Base-by-base conservation (phyloP, 805 yeast genomes). In the Alloascoidea africana region DNA sequence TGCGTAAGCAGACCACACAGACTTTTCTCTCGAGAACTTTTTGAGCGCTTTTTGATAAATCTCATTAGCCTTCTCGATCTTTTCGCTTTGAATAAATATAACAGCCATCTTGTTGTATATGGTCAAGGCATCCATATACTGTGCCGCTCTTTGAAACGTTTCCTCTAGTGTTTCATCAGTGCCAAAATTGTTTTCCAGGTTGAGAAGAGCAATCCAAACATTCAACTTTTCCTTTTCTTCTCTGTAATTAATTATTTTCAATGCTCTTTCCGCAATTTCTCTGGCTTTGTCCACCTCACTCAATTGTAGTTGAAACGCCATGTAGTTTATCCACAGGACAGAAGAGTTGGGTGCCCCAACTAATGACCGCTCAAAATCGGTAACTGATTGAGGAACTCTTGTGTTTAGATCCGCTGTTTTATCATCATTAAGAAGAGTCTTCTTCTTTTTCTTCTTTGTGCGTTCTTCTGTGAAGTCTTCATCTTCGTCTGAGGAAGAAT, bases 211-310 rank as follows among this genome's bases (percentile, higher is more conserved):
- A 56, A 89, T 82, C 97, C 97, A 93, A 35, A 91, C 79, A 53
- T 91, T 91, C 59, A 86, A 58, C 58, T 86, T 84, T 56, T 91
- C 97, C 48, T 75, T 78, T 57, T 91, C 97, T 51, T 87, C 96
- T 51, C 96, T 73, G 60, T 76, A 84, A 49, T 73, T 76, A 47
- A 91, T 93, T 4, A 91, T 78, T 62, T 83, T 83, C 53, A 91
- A 68, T 2, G 97, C 98, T 44, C 98, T 73, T 49, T 79, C 82
- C 34, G 84, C 96, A 48, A 91, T 74, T 55, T 84, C 94, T 49
- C 98, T 75, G 5, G 96, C 96, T 59, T 83, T 85, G 30, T 89
- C 96, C 41, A 86, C 64, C 58, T 91, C 98, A 63, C 95, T 82
- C 44, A 89, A 66, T 58, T 87, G 96, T 45, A 91, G 67, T 58